Percentiles rank a stretch among this genome's conserved stretches.
Conservation (phyloP, 2,329 filamentous ascomycete genomes). For the Alternaria sp. region DNA sequence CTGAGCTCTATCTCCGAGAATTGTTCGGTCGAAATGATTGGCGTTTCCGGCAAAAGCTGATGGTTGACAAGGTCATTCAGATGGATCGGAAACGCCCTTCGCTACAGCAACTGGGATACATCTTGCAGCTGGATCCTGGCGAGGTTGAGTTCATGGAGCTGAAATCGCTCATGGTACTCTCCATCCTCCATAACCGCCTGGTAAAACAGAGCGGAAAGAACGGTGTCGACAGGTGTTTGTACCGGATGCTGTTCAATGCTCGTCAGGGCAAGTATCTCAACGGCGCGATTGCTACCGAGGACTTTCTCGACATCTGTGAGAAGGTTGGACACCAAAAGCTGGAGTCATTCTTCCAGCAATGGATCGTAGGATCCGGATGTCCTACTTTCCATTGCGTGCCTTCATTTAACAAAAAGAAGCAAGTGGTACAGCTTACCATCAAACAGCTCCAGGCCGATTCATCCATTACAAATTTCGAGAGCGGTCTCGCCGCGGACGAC, state of each 20-base stretch:
- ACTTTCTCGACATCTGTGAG: conserved; percentile 85
- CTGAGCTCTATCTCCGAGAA: conserved; percentile 88
- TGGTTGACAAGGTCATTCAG: conserved; percentile 82
- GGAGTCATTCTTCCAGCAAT: conserved; percentile 92
- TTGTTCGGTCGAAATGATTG: conserved; percentile 96
- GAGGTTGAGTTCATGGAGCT: conserved; percentile 89
- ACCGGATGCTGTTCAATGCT: conserved; percentile 83
- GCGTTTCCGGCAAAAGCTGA: conserved; percentile 84
- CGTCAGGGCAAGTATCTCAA: conserved; percentile 80
- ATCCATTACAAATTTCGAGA: conserved; percentile 39
- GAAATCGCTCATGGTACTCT: conserved; percentile 89
- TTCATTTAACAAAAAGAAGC: conserved; percentile 95
- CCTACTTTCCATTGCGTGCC: conserved; percentile 87
- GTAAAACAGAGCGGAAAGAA: conserved; percentile 86
- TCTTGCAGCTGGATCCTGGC: conserved; percentile 81
- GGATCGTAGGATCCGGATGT: conserved; percentile 88
- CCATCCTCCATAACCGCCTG: conserved; percentile 90
- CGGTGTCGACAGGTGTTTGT: conserved; percentile 85
- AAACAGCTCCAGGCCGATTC: conserved; percentile 64
- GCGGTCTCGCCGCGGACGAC: conserved; percentile 69
- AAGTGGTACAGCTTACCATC: conserved; percentile 92
- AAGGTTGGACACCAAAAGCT: conserved; percentile 86
- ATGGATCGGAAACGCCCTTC: conserved; percentile 83
- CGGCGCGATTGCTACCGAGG: conserved; percentile 73
- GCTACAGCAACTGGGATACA: conserved; percentile 78